Percentiles rank a stretch among this genome's conserved stretches.
These are phyloP conservation scores for Baudoinia panamericana DNA, from an alignment of 495 filamentous ascomycete genomes.

Conservation along the genomic window DNA sequence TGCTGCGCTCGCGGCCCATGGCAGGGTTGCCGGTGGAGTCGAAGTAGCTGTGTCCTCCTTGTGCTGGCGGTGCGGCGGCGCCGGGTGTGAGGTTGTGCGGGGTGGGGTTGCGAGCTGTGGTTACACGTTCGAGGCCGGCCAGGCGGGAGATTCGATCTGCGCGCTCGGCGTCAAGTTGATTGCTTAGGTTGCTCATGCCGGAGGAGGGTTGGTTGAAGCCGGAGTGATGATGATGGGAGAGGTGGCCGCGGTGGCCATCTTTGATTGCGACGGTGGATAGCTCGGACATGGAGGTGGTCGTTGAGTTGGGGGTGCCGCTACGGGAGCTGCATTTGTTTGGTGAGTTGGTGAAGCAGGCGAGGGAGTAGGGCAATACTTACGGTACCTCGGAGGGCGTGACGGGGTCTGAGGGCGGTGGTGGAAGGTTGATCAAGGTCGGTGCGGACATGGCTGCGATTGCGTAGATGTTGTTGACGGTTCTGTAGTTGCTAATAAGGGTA, in stretches of 20 bases:
- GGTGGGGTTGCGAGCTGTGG: slow-evolving; percentile 41
- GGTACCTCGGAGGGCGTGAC: slow-evolving; percentile 85
- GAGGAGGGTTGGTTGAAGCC: slow-evolving; percentile 32
- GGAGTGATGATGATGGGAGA: slow-evolving; percentile 33
- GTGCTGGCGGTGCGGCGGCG: slow-evolving; percentile 14
- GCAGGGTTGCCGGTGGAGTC: slow-evolving; percentile 47
- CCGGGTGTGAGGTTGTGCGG: slow-evolving; percentile 22
- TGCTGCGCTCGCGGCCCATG: slow-evolving; percentile 52
- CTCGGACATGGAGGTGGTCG: slow-evolving; percentile 71
- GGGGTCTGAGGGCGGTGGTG: slow-evolving; percentile 68
- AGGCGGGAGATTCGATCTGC: slow-evolving; percentile 87
- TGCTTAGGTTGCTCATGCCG: slow-evolving; percentile 26
- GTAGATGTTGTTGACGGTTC: too few species aligned
- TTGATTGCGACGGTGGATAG: slow-evolving; percentile 88
- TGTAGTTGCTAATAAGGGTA: too few species aligned
- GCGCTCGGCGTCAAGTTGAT: slow-evolving; percentile 73
- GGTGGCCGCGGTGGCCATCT: slow-evolving; percentile 74
- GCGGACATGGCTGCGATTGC: too few species aligned
- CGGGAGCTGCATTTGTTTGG: slow-evolving; percentile 8
- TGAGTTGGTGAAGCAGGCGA: slow-evolving; percentile 1
- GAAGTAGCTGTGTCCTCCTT: slow-evolving; percentile 46
- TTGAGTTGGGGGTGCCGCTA: slow-evolving; percentile 84
- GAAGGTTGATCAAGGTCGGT: slow-evolving; percentile 73
- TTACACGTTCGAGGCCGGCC: slow-evolving; percentile 69
- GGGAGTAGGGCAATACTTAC: slow-evolving; percentile 43